phyloP scores from a whole-genome alignment of 2,329 filamentous ascomycete genomes.

The Fusarium oxysporum region DNA sequence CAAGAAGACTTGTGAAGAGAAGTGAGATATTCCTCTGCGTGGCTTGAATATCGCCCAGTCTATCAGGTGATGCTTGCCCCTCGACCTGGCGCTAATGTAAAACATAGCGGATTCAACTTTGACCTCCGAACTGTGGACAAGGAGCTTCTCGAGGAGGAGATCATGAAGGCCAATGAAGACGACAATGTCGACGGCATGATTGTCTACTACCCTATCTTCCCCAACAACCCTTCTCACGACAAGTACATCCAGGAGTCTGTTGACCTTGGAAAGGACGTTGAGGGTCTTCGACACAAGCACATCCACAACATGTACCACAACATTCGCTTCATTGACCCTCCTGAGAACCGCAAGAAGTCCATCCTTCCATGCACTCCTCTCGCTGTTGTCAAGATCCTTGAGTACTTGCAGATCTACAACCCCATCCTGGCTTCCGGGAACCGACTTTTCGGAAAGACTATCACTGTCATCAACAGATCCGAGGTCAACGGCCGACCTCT shows the following conservation, averaged over 20 bases:
- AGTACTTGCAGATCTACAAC: slow-evolving; percentile 97
- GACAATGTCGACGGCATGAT: slow-evolving; percentile 86
- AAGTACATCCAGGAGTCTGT: slow-evolving; percentile 97
- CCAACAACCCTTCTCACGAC: slow-evolving; percentile 82
- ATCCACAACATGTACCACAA: slow-evolving; percentile 99
- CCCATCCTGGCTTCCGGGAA: slow-evolving; percentile 92
- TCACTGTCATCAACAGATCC: slow-evolving; percentile 95
- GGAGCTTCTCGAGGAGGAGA: slow-evolving; percentile 88
- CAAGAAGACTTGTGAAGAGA: slow-evolving; percentile 93
- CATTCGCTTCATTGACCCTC: slow-evolving; percentile 89
- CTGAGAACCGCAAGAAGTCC: slow-evolving; percentile 82
- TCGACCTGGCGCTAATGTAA: slow-evolving; percentile 39
- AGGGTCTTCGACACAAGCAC: slow-evolving; percentile 92
- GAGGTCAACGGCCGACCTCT: slow-evolving; percentile 96
- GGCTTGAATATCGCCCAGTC: slow-evolving; percentile 33
- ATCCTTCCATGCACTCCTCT: slow-evolving; percentile 96
- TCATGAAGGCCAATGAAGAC: slow-evolving; percentile 87
- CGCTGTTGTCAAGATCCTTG: slow-evolving; percentile 95
- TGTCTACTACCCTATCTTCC: slow-evolving; percentile 98
- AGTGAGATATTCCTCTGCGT: slow-evolving; percentile 70
- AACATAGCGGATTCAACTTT: slow-evolving; percentile 84
- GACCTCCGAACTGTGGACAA: slow-evolving; percentile 85
- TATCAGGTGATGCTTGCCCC: slow-evolving; percentile 34
- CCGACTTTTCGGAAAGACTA: slow-evolving; percentile 90
- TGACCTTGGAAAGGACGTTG: slow-evolving; percentile 90